Evolutionary conservation across 148 eudicot species (phyloP).

Genomic region (Euryodendron excelsum): DNA sequence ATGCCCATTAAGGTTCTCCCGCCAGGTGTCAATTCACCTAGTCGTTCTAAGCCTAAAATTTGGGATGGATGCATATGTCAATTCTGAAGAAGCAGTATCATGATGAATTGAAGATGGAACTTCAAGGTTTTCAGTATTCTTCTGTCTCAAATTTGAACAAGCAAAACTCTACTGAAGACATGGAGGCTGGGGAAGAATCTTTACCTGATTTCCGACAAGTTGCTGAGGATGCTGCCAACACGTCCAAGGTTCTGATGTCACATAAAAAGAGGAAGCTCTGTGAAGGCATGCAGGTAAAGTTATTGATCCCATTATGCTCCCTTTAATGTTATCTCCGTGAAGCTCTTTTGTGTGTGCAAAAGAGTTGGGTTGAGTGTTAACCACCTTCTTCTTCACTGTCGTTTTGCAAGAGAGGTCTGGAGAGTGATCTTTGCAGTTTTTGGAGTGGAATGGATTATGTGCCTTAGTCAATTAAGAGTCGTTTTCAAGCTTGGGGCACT

Average conservation of each 20-base stretch:
- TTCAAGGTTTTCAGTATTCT: constrained; percentile 34
- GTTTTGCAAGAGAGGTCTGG: no score
- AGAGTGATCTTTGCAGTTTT: no score
- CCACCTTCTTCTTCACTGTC: no score
- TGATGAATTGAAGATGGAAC: constrained; percentile 68
- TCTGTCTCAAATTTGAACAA: constrained; percentile 14
- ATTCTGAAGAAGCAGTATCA: constrained; percentile 51
- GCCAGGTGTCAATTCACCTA: no score
- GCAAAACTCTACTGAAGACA: constrained; percentile 21
- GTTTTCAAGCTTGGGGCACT: no score
- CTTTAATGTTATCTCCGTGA: background rate
- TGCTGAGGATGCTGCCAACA: constrained; percentile 40
- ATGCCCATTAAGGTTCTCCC: background rate
- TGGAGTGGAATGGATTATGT: no score
- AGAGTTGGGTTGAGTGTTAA: no score
- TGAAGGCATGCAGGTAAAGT: constrained; percentile 52
- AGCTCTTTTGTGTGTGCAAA: no score
- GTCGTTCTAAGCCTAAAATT: background rate
- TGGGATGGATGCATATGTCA: constrained; percentile 46
- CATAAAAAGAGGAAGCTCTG: constrained; percentile 49
- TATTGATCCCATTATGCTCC: background rate
- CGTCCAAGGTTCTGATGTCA: constrained; percentile 51
- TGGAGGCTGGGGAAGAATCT: constrained; percentile 27
- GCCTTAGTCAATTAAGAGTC: no score
- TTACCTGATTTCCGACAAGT: constrained; percentile 27